Percentiles rank a stretch among this genome's conserved stretches.
Conservation (phyloP, 495 filamentous ascomycete species). For the Xylaria longipes region DNA sequence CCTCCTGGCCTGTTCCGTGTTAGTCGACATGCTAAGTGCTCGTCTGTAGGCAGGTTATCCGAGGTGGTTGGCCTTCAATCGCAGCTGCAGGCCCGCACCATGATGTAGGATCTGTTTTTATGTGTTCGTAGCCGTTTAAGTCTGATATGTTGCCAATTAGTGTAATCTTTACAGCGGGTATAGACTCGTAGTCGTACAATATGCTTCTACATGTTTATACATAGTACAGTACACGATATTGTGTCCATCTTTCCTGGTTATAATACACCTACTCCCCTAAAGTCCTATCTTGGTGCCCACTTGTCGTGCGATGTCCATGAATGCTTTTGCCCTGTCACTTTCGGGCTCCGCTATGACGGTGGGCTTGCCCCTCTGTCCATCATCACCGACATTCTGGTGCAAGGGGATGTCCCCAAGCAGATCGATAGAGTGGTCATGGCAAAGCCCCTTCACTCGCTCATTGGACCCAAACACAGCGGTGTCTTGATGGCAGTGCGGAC, state of each 20-base stretch:
- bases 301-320: conserved; percentile 70
- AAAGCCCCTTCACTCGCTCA: conserved; percentile 53
- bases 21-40: conserved; percentile 41
- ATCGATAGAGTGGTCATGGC: conserved; percentile 67
- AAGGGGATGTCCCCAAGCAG: conserved; percentile 91
- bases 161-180: background rate
- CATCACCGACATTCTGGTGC: conserved; percentile 83
- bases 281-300: conserved; percentile 61
- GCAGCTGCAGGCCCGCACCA: conserved; percentile 2
- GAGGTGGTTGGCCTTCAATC: background rate
- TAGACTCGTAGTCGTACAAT: background rate
- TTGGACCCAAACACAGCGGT: conserved; percentile 79
- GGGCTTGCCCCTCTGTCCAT: conserved; percentile 87
- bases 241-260: background rate
- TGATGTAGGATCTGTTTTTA: background rate
- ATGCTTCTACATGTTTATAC: background rate
- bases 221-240: background rate
- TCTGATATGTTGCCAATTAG: background rate
- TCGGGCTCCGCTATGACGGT: conserved; percentile 87
- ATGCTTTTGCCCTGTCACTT: conserved; percentile 72
- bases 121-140: background rate
- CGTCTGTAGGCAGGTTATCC: conserved; percentile 25
- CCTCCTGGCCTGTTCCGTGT: conserved; percentile 11
- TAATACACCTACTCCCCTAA: background rate
- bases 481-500: conserved; percentile 73